A percentile compares a stretch with the other conserved stretches of the same genome.
Evolutionary conservation across 1,284 basidiomycete species (phyloP).

Genomic region (Phellinidium pouzarii): DNA sequence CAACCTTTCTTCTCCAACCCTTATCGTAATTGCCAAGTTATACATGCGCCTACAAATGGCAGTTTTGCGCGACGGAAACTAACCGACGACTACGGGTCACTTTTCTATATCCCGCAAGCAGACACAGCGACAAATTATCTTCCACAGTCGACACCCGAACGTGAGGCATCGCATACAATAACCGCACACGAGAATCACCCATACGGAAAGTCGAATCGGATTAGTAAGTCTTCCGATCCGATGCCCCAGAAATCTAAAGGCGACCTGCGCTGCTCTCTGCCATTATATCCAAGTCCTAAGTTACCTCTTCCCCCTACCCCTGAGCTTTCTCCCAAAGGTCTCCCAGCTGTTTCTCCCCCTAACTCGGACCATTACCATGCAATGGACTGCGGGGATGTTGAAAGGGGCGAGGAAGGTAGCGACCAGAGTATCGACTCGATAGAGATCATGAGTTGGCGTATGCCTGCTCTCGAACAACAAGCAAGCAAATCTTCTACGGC

Average conservation of each 20-base stretch:
- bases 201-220: not conserved
- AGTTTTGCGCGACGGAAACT: not conserved
- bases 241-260: not conserved
- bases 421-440: slow-evolving; percentile 11
- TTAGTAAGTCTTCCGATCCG: not conserved
- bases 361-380: not conserved
- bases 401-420: not conserved
- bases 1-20: not conserved
- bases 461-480: slow-evolving; percentile 6
- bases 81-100: not conserved
- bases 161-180: not conserved
- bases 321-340: not conserved
- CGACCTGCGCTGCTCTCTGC: not conserved
- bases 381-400: not conserved
- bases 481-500: slow-evolving; percentile 2
- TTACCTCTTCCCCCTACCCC: slow-evolving; percentile 14
- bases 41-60: not conserved
- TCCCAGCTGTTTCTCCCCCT: not conserved
- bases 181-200: not conserved
- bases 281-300: slow-evolving; percentile 12
- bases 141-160: not conserved
- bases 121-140: not conserved
- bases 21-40: not conserved
- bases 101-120: not conserved
- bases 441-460: slow-evolving; percentile 18